Conservation (phyloP, 1,284 basidiomycete species). For the Ganoderma resinaceum region DNA sequence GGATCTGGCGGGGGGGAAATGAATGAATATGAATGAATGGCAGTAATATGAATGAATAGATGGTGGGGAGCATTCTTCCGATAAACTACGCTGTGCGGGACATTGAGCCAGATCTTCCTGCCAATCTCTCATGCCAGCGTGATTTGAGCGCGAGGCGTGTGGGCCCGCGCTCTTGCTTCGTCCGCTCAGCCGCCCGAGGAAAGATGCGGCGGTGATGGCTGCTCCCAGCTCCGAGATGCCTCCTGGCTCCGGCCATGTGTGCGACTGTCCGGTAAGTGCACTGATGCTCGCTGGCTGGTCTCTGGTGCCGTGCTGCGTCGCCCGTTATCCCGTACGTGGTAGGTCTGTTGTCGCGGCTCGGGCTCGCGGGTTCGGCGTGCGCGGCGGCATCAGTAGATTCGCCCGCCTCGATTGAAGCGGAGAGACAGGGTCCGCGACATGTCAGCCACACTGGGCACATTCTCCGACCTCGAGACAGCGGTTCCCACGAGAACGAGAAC, state of each 20-base stretch:
- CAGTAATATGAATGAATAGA: slow-evolving; percentile 11
- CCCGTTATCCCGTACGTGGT: background rate
- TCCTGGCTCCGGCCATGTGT: background rate
- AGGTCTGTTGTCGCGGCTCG: background rate
- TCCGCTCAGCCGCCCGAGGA: background rate
- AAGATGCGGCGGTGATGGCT: background rate
- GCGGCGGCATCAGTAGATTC: slow-evolving; percentile 11
- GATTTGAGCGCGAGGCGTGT: slow-evolving; percentile 3
- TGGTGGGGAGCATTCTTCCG: slow-evolving; percentile 22
- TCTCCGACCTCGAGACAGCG: slow-evolving; percentile 21
- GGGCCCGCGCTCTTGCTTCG: background rate
- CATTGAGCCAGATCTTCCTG: slow-evolving; percentile 30
- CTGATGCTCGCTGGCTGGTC: background rate
- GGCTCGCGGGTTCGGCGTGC: background rate
- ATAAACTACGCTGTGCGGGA: slow-evolving; percentile 17
- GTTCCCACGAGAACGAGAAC: slow-evolving; percentile 12
- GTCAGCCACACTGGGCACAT: slow-evolving; percentile 8
- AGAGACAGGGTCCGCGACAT: slow-evolving; percentile 18
- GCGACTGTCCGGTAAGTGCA: slow-evolving; percentile 1
- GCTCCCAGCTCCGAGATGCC: background rate
- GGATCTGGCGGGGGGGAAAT: slow-evolving; percentile 14
- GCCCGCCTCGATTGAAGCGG: slow-evolving; percentile 17
- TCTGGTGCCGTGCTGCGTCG: background rate
- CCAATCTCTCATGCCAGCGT: slow-evolving; percentile 22
- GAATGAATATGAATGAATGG: slow-evolving; percentile 16